Percentiles rank a stretch among this genome's conserved stretches.
Conservation (phyloP, 331 rosid species). For the Phaseolus coccineus region DNA sequence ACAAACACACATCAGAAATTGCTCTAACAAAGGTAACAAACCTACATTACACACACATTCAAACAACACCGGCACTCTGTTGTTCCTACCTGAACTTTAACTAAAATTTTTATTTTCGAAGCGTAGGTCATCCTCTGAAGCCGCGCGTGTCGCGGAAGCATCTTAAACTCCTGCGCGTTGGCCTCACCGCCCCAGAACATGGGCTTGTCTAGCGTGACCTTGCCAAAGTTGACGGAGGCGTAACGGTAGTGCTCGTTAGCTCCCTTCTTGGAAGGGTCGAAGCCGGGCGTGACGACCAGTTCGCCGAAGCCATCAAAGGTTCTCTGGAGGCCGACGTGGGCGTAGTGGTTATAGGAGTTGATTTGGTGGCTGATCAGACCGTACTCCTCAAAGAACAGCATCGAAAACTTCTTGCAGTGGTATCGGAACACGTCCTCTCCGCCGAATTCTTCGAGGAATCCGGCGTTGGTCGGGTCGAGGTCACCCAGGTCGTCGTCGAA, state of each 20-base stretch:
- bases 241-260: conserved; percentile 67
- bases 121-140: conserved; percentile 95
- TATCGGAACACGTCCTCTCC: conserved; percentile 44
- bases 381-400: conserved; percentile 62
- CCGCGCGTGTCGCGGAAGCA: conserved; percentile 94
- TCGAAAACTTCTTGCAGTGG: conserved; percentile 67
- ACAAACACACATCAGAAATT: conserved; percentile 15
- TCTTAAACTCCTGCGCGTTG: conserved; percentile 59
- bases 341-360: conserved; percentile 76
- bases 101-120: conserved; percentile 65
- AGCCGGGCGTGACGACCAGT: conserved; percentile 73
- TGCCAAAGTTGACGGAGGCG: conserved; percentile 79
- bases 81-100: conserved; percentile 65
- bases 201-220: conserved; percentile 72
- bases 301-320: conserved; percentile 76
- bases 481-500: conserved; percentile 33
- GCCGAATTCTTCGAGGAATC: conserved; percentile 54
- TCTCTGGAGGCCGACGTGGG: conserved; percentile 60
- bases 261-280: conserved; percentile 89
- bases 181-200: conserved; percentile 80
- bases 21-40: not conserved
- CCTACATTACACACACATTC: not conserved
- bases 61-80: too few relatives aligned
- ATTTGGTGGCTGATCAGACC: conserved; percentile 95
- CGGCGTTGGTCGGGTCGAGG: conserved; percentile 31